Evolutionary conservation across 495 filamentous ascomycete species (phyloP), one percentile per base, ranked within the genome.

Genomic region (Cairneyella variabilis): DNA sequence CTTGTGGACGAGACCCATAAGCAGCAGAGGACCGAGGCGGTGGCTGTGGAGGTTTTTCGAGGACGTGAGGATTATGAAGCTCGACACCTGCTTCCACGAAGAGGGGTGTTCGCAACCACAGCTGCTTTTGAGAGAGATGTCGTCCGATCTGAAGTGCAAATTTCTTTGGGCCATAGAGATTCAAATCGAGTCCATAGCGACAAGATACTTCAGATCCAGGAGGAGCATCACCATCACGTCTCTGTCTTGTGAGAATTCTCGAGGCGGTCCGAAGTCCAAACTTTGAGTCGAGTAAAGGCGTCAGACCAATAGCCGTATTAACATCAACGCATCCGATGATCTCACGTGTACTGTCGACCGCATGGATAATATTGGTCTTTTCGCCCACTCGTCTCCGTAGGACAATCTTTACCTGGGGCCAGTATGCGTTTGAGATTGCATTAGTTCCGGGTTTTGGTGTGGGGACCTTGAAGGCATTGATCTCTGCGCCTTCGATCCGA

Each of bases 161-260:
- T 56, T 83, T 85, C 12, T 83, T 73, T n/a, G 85, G 83, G 0
- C 89, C 90, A 61, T 95, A 96, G 1, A 97, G 59, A 61, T 87
- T 86, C 47, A 96, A 69, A 6, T 83, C 82, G 10, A 89, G 70
- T 10, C 71, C 70, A 41, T 85, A 80, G 2, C 71, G 57, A 3
- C 64, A 55, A 1, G 82, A 83, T 21, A 74, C 74, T 4, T 69
- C 65, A 0, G 76, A 71, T 45, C 85, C 81, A 3, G 79, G 70
- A 25, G 65, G 65, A 23, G 70, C 69, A 60, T 95, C 87, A 32
- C 69, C 71, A 0, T 65, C 64, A 16, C 70, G 55, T 46, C 78
- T 83, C 27, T 71, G 77, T 51, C 89, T 77, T 11, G 78, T 64
- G 20, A 85, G 76, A 16, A 95, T 76, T 36, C 82, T 76, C 45